Evolutionary conservation across 108 stramenopile species (phyloP).

Genomic region (Fistulifera solaris): DNA sequence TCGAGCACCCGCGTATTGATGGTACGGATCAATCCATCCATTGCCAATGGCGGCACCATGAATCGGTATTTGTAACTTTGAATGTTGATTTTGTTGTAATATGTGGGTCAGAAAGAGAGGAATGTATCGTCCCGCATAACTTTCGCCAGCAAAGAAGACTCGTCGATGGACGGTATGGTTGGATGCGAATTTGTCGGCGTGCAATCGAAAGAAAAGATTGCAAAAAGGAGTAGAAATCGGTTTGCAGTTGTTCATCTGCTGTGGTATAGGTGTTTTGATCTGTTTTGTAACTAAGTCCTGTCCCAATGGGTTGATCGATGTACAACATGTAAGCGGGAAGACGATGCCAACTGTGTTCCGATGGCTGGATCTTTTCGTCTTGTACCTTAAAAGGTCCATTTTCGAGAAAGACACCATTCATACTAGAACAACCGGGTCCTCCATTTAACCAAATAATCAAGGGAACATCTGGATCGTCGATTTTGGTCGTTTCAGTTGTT

Average conservation of each 20-base stretch:
- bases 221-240: slow-evolving; percentile 85
- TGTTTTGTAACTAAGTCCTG: slow-evolving; percentile 78
- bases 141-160: slow-evolving; percentile 89
- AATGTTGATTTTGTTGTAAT: slow-evolving; percentile 44
- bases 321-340: slow-evolving; percentile 81
- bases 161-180: slow-evolving; percentile 25
- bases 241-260: slow-evolving; percentile 79
- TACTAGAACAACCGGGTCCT: slow-evolving; percentile 83
- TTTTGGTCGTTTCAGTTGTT: too few relatives aligned
- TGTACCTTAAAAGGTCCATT: slow-evolving; percentile 74
- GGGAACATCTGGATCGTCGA: slow-evolving; percentile 29
- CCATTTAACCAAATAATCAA: slow-evolving; percentile 82
- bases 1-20: slow-evolving; percentile 87
- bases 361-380: slow-evolving; percentile 29
- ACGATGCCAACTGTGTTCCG: slow-evolving; percentile 75
- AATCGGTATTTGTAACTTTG: slow-evolving; percentile 27
- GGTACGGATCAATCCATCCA: slow-evolving; percentile 80
- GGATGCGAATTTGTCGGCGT: slow-evolving; percentile 14
- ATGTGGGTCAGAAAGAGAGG: slow-evolving; percentile 90
- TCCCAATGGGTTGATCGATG: slow-evolving; percentile 86
- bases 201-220: slow-evolving; percentile 52
- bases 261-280: slow-evolving; percentile 50
- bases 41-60: slow-evolving; percentile 85
- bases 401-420: slow-evolving; percentile 96
- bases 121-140: slow-evolving; percentile 95